phyloP scores from a whole-genome alignment of 345 rosid species.

The Linum lewisii region DNA sequence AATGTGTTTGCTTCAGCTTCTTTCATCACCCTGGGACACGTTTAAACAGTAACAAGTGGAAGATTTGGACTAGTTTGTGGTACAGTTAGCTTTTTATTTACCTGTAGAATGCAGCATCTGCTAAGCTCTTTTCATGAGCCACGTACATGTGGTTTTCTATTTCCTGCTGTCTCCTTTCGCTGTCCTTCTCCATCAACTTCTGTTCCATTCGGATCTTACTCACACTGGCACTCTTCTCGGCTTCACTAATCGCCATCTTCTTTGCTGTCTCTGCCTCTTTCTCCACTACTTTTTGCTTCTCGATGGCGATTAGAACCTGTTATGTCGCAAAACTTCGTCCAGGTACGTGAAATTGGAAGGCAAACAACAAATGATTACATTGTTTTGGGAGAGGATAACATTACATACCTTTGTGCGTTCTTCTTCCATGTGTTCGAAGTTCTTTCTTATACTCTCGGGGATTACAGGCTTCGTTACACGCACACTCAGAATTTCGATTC shows the following conservation, averaged over 20 bases:
- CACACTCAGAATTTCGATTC: conserved; percentile 81
- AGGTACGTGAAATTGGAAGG: not conserved
- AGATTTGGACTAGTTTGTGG: too few species aligned
- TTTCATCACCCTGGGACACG: conserved; percentile 37
- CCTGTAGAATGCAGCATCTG: conserved; percentile 87
- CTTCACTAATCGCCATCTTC: conserved; percentile 90
- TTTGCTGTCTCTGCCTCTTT: conserved; percentile 82
- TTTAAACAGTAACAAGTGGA: too few species aligned
- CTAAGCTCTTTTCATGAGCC: conserved; percentile 69
- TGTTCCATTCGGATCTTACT: conserved; percentile 84
- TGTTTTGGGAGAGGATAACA: not conserved
- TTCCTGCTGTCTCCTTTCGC: conserved; percentile 63
- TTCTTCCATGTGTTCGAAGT: conserved; percentile 91
- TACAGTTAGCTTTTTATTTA: conserved; percentile 10
- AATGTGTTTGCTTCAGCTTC: conserved; percentile 91
- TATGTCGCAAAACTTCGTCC: not conserved
- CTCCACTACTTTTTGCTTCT: conserved; percentile 77
- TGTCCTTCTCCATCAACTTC: conserved; percentile 80
- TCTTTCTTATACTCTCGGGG: conserved; percentile 65
- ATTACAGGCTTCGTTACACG: conserved; percentile 88
- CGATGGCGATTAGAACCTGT: conserved; percentile 76
- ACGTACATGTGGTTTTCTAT: conserved; percentile 75
- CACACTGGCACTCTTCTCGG: conserved; percentile 73
- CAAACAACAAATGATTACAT: not conserved
- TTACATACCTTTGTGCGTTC: conserved; percentile 74